Conservation (phyloP, 2,329 filamentous ascomycete genomes). For the Fusarium coicis region DNA sequence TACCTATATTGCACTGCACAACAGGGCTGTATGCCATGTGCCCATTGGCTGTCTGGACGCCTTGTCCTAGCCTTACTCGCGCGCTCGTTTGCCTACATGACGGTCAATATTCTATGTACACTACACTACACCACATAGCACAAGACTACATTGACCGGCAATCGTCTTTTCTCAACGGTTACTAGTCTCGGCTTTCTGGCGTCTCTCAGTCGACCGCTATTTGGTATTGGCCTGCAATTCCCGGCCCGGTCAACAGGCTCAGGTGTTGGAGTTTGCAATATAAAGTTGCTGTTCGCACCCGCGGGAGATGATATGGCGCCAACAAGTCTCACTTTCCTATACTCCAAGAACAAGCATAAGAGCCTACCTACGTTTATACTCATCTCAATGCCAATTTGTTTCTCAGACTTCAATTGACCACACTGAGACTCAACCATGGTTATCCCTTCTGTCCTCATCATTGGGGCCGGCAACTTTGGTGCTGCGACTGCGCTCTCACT, state of each 20-base stretch:
- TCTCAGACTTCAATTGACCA: conserved; percentile 16
- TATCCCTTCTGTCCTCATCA: conserved; percentile 49
- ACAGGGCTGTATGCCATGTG: conserved; percentile 6
- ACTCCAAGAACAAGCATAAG: conserved; percentile 14
- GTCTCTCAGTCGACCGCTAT: conserved; percentile 42
- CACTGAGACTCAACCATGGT: conserved; percentile 20
- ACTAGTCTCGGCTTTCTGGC: conserved; percentile 32
- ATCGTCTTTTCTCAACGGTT: conserved; percentile 31
- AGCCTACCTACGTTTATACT: conserved; percentile 3
- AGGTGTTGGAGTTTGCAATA: conserved; percentile 31
- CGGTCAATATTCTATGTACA: conserved; percentile 29
- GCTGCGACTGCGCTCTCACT: conserved; percentile 55
- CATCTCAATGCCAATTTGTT: conserved; percentile 7
- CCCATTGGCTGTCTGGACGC: conserved; percentile 18
- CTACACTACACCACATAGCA: conserved; percentile 5
- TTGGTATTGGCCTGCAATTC: conserved; percentile 30
- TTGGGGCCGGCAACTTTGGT: conserved; percentile 58
- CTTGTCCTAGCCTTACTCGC: conserved; percentile 34
- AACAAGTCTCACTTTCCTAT: conserved; percentile 34
- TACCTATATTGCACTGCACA: conserved; percentile 11
- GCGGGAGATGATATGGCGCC: conserved; percentile 10
- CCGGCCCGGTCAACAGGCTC: conserved; percentile 35
- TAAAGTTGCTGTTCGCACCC: conserved; percentile 37
- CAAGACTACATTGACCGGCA: conserved; percentile 21
- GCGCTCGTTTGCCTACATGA: conserved; percentile 5